Conservation (phyloP, 352 stramenopile species). For the Plasmopara viticola region DNA sequence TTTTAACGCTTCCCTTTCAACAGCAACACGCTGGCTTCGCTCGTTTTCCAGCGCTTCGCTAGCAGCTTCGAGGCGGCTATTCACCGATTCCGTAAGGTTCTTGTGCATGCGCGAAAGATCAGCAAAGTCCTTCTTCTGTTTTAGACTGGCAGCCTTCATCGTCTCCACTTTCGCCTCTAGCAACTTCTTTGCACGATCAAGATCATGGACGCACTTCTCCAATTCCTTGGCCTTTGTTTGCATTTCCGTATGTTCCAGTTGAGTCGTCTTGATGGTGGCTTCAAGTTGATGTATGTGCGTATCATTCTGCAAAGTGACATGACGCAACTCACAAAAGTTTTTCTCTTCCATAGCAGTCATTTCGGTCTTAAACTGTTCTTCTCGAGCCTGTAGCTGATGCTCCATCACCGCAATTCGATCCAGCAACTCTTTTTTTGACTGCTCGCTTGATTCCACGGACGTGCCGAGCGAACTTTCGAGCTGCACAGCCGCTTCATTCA, state of each 20-base stretch:
- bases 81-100: conserved; percentile 48
- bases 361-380: conserved; percentile 22
- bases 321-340: conserved; percentile 18
- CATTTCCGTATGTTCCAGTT: conserved; percentile 5
- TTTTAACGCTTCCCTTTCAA: conserved; percentile 22
- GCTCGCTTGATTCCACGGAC: conserved; percentile 25
- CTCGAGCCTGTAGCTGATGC: conserved; percentile 21
- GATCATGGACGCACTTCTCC: conserved; percentile 10
- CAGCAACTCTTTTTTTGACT: conserved; percentile 29
- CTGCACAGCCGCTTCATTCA: conserved; percentile 17
- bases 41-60: conserved; percentile 34
- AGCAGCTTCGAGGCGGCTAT: conserved; percentile 14
- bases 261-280: conserved; percentile 15
- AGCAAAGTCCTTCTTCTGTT: conserved; percentile 55
- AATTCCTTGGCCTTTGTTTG: conserved; percentile 15
- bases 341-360: conserved; percentile 17
- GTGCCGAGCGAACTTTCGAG: conserved; percentile 28
- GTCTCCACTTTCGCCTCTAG: conserved; percentile 24
- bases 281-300: conserved; percentile 23
- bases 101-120: conserved; percentile 65
- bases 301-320: conserved; percentile 27
- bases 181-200: conserved; percentile 23
- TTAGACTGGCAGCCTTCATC: conserved; percentile 28
- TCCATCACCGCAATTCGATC: conserved; percentile 24
- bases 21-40: conserved; percentile 14